phyloP scores from a whole-genome alignment of 768 basidiomycete genomes.

The Tremella yokohamensis region DNA sequence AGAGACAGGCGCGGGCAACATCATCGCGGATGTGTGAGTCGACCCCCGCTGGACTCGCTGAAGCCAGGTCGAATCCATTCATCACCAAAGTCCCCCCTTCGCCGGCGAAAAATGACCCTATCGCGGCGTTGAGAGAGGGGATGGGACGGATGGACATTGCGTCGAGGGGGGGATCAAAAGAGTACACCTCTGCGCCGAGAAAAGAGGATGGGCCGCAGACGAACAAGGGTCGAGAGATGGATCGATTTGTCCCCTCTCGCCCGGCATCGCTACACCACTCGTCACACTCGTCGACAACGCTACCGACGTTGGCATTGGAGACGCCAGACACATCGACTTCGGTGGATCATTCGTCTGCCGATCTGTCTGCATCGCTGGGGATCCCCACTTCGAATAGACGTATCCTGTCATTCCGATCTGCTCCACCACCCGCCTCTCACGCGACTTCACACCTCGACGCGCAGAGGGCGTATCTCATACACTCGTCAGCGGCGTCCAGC shows the following conservation, averaged over 20 bases:
- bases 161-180: conserved; percentile 12
- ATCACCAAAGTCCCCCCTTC: conserved; percentile 24
- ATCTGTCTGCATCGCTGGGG: conserved; percentile 35
- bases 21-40: conserved; percentile 29
- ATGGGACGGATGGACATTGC: conserved; percentile 42
- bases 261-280: conserved; percentile 32
- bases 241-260: conserved; percentile 45
- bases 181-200: conserved; percentile 8
- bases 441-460: conserved; percentile 37
- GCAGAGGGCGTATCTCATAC: conserved; percentile 35
- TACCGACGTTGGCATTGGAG: conserved; percentile 37
- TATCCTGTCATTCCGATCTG: conserved; percentile 39
- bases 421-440: conserved; percentile 32
- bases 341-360: conserved; percentile 28
- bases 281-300: conserved; percentile 33
- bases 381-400: conserved; percentile 27
- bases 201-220: conserved; percentile 10
- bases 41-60: not conserved
- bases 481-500: conserved; percentile 30
- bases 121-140: conserved; percentile 34
- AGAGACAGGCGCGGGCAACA: conserved; percentile 19
- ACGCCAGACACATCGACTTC: conserved; percentile 24
- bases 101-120: conserved; percentile 31
- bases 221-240: conserved; percentile 29
- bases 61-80: conserved; percentile 39